Evolutionary conservation across 2,329 filamentous ascomycete genomes (phyloP).

Genomic region (Neofusicoccum cordaticola): DNA sequence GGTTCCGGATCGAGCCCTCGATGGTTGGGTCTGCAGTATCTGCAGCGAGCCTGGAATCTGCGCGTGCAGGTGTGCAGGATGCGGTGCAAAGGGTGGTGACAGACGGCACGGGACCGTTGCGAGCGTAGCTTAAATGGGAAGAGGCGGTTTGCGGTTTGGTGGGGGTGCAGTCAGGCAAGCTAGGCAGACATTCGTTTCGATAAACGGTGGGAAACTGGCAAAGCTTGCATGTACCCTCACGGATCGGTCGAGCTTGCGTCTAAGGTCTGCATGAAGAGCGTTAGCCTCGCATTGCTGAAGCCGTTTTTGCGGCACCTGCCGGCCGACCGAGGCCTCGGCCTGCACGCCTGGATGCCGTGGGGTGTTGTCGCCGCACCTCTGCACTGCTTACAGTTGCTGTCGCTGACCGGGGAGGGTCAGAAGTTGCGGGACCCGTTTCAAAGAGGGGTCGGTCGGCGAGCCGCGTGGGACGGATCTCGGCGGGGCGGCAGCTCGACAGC

Average conservation of each 20-base stretch:
- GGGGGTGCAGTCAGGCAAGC: conserved; percentile 28
- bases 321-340: neutral
- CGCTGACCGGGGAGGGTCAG: conserved; percentile 1
- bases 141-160: conserved; percentile 13
- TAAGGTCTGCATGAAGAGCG: conserved; percentile 29
- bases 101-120: neutral
- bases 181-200: conserved; percentile 27
- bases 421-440: neutral
- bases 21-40: neutral
- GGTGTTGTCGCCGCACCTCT: conserved; percentile 15
- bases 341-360: conserved; percentile 11
- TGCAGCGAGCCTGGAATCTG: conserved; percentile 6
- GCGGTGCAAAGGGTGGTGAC: neutral
- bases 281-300: conserved; percentile 29
- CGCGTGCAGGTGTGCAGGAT: neutral
- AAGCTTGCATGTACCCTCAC: conserved; percentile 26
- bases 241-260: conserved; percentile 25
- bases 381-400: conserved; percentile 3
- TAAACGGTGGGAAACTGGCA: conserved; percentile 30
- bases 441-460: neutral
- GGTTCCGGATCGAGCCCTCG: conserved; percentile 6
- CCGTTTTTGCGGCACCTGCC: conserved; percentile 20
- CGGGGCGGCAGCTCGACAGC: neutral
- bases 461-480: conserved; percentile 5
- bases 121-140: conserved; percentile 10